These are phyloP conservation scores for Lodderomyces beijingensis DNA, from an alignment of 1,139 yeast genomes.

Conservation along the genomic window DNA sequence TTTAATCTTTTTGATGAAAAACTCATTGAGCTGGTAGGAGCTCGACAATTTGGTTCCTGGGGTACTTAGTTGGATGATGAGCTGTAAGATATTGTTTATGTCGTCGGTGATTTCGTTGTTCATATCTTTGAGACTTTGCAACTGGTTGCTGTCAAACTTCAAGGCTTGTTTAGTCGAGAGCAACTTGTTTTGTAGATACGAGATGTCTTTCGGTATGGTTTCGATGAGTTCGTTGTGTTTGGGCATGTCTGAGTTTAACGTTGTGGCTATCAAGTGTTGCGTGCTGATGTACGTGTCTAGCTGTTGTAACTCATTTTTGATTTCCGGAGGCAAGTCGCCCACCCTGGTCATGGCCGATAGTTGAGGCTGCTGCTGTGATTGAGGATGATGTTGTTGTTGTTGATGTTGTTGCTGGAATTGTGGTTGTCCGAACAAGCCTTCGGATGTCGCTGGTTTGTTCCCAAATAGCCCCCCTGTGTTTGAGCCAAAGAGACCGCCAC, in stretches of 20 bases:
- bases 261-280: conserved; percentile 80
- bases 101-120: conserved; percentile 65
- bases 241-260: conserved; percentile 58
- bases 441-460: conserved; percentile 10
- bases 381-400: conserved; percentile 10
- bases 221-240: conserved; percentile 68
- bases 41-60: conserved; percentile 66
- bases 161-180: conserved; percentile 68
- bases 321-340: conserved; percentile 75
- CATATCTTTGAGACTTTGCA: conserved; percentile 30
- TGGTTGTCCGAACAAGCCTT: conserved; percentile 18
- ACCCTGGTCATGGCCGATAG: conserved; percentile 85
- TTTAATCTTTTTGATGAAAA: conserved; percentile 52
- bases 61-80: conserved; percentile 61
- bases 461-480: conserved; percentile 20
- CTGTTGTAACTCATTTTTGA: conserved; percentile 70
- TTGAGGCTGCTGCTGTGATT: conserved; percentile 25
- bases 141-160: conserved; percentile 35
- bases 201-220: conserved; percentile 83
- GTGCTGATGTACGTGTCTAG: conserved; percentile 79
- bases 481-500: conserved; percentile 23
- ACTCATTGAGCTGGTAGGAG: conserved; percentile 44
- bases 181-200: conserved; percentile 60
- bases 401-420: conserved; percentile 7
- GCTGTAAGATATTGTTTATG: conserved; percentile 61